Conservation (phyloP, 225 moss, liverwort and hornwort species). For the Marchantia polymorpha region DNA sequence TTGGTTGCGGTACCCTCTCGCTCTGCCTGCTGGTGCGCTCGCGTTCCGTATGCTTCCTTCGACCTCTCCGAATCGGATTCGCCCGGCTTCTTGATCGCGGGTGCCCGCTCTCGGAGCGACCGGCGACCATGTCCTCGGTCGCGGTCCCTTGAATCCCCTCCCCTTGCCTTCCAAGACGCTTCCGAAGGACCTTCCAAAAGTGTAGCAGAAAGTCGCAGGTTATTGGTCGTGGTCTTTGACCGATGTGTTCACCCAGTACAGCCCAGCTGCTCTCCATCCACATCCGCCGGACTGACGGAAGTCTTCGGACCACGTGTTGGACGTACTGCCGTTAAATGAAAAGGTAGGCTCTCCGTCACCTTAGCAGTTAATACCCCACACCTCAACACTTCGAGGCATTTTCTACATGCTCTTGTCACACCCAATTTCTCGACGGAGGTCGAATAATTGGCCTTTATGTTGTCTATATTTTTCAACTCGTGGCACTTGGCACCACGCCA, state of each 20-base stretch:
- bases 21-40: slow-evolving; percentile 3
- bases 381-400: neutral
- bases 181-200: too few relatives aligned
- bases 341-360: neutral
- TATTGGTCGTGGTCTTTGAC: too few relatives aligned
- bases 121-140: neutral
- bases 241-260: neutral
- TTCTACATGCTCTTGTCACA: neutral
- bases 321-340: neutral
- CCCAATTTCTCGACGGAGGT: neutral
- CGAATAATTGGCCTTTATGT: neutral
- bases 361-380: neutral
- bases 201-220: too few relatives aligned
- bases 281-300: neutral
- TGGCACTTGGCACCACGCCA: neutral
- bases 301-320: neutral
- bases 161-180: too few relatives aligned
- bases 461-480: neutral
- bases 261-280: neutral
- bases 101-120: neutral
- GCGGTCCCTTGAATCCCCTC: too few relatives aligned
- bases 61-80: neutral
- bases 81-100: neutral
- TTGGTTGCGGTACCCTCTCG: neutral
- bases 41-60: neutral